Evolutionary conservation across 305 asterid species (phyloP).

Genomic region (Striga hermonthica): DNA sequence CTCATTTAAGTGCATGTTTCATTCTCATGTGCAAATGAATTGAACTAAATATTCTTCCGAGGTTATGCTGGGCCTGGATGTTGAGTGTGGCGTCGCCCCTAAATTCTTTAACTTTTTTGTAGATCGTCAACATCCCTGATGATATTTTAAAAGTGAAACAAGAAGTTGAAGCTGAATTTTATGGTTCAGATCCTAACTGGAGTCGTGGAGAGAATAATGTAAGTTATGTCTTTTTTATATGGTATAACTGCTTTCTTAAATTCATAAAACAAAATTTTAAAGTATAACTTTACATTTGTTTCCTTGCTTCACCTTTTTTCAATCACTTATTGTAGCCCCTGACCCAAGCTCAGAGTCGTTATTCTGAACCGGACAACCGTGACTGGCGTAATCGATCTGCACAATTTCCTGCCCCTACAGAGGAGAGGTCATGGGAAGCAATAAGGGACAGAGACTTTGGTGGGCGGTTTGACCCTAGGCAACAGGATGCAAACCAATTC

Average conservation of each 20-base stretch:
- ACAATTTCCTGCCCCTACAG: conserved; percentile 48
- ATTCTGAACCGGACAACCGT: conserved; percentile 76
- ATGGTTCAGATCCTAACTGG: conserved; percentile 65
- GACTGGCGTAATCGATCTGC: conserved; percentile 85
- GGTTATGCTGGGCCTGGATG: conserved; percentile 3
- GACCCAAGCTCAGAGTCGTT: conserved; percentile 55
- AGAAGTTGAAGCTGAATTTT: conserved; percentile 75
- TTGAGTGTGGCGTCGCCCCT: conserved; percentile 3
- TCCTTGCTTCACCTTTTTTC: neutral
- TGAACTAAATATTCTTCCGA: conserved; percentile 4
- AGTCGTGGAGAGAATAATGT: conserved; percentile 58
- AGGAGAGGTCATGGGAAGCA: conserved; percentile 74
- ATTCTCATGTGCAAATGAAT: conserved; percentile 17
- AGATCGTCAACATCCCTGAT: conserved; percentile 55
- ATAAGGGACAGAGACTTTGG: conserved; percentile 50
- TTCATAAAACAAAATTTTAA: conserved; percentile 3
- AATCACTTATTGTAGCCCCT: conserved; percentile 32
- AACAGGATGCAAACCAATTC: conserved; percentile 59
- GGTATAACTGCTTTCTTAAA: conserved; percentile 18
- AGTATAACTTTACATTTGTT: conserved; percentile 4
- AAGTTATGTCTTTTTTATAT: conserved; percentile 24
- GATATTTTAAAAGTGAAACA: conserved; percentile 63
- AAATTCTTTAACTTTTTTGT: conserved; percentile 10
- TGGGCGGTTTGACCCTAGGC: conserved; percentile 49
- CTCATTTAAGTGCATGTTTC: neutral